Base-by-base conservation (phyloP, 345 rosid genomes). In the Fremontodendron californicum region DNA sequence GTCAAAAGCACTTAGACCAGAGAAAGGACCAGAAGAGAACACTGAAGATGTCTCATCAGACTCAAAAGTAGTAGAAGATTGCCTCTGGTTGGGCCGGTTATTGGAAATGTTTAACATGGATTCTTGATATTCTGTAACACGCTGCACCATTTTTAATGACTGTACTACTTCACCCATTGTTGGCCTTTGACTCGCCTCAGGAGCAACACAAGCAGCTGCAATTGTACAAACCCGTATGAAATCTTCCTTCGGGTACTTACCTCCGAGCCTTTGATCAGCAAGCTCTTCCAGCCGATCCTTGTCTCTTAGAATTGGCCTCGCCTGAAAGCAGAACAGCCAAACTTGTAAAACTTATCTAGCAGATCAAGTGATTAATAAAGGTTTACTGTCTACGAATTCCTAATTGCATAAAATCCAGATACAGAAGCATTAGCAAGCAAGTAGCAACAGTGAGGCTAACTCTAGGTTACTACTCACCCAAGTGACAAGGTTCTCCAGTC, bases 81-180 rank as follows among this genome's bases (percentile, higher is more conserved):
- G 92, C 78, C 97, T 89, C 85, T 82, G 77, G 81, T 96, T 93
- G 27, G 96, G 89, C 48, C 90, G 87, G 72, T 83, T 79, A 62
- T 86, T 90, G 37, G 86, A 43, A 35, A 82, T 65, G 73, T 79
- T 78, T 75, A 80, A 46, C 67, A 82, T 70, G 6, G 92, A 74
- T 62, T 96, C 98, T 58, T 91, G 99, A 79, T 89, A 84, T 83
- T 96, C 99, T 2, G 90, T 79, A 0, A 87, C 88, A 0, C 95
- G 88, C 87, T 93, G 99, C 73, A 96, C 98, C 99, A 96, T 96
- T 86, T 96, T 96, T 11, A 96, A 92, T n/a, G 99, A 96, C 81
- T 96, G 99, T 18, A 96, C 98, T 76, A 96, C 99, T 91, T 96
- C 98, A 1, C 99, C 99, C 98, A 93, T 96, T 15, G 98, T 90